Base-by-base conservation (phyloP, 1,284 basidiomycete species). In the Limonomyces culmigenus region DNA sequence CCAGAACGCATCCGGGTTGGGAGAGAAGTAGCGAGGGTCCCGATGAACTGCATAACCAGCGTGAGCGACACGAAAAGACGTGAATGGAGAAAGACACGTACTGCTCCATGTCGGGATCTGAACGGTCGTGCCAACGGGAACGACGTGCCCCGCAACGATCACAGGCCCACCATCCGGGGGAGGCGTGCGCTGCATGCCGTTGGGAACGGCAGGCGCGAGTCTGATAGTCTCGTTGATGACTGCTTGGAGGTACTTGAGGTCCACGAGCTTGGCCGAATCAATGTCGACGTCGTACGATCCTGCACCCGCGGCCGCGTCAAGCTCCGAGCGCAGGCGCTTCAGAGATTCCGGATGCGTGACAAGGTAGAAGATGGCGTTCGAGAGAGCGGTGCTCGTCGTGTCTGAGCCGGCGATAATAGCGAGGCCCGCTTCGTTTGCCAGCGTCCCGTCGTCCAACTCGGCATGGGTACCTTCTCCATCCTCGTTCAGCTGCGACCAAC, bases 121-220 rank as follows among this genome's bases (percentile, higher is more conserved):
- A 6, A 32, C 30, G 8, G 30, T 32, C 10, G 30, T 32, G 30
- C 15, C 10, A 6, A 15, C 11, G 10, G 30, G 30, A 6, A 32
- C 30, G 30, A 32, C 11, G 8, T 16, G 6, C 10, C 30, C 8
- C 10, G 10, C 30, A 41, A 12, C 40, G 43, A 50, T 50, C 15
- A 49, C 21, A 12, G 48, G 39, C 37, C 3, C 49, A 46, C 5
- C 33, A 18, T 12, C 44, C 49, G n/a, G 12, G 10, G 40, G 41
- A 0, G 51, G 56, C n/a, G 58, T 53, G 29, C 74, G 63, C 37
- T 70, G 65, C 17, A 64, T 59, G 29, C 63, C 64, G 18, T 60
- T 64, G 5, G 63, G 59, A 8, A 73, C 52, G 10, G 58, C 23
- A 77, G 51, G 30, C 75, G 59, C 34, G 77, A 45, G 0, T 62